These are phyloP conservation scores for Neoboletus brunneissimus DNA, from an alignment of 768 basidiomycete genomes.

Conservation along the genomic window DNA sequence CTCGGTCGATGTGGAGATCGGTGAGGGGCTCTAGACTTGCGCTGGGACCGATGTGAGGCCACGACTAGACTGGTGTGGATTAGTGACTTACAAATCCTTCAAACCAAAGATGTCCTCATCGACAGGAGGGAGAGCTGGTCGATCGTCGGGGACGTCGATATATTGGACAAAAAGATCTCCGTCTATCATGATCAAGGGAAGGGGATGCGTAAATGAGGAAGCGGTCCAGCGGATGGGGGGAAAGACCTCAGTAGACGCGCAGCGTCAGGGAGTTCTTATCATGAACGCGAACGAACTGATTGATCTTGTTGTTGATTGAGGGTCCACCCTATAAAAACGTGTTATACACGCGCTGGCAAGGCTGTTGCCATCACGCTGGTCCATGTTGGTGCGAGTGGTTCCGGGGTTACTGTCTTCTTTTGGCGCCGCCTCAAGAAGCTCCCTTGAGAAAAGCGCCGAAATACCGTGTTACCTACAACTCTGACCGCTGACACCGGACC, in stretches of 20 bases:
- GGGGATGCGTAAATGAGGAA: neutral
- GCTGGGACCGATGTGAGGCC: conserved; percentile 10
- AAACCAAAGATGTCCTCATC: conserved; percentile 20
- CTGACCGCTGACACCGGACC: conserved; percentile 17
- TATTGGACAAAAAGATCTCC: conserved; percentile 13
- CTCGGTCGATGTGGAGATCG: neutral
- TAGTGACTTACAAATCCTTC: conserved; percentile 22
- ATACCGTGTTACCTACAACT: neutral
- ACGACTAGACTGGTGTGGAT: neutral
- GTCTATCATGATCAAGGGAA: conserved; percentile 10
- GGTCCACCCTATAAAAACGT: conserved; percentile 38
- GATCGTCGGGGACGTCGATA: conserved; percentile 18
- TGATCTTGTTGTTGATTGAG: conserved; percentile 32
- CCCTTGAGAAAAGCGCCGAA: conserved; percentile 11
- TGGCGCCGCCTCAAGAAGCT: conserved; percentile 18
- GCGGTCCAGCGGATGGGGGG: conserved; percentile 3
- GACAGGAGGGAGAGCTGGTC: conserved; percentile 16
- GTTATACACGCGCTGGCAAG: conserved; percentile 32
- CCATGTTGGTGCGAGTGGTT: conserved; percentile 19
- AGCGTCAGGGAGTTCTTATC: conserved; percentile 30
- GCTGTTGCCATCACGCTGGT: conserved; percentile 26
- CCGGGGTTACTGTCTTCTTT: conserved; percentile 19
- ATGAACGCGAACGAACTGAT: conserved; percentile 15
- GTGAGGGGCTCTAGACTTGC: neutral
- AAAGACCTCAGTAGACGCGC: conserved; percentile 12